A percentile compares a stretch with the other conserved stretches of the same genome.
Conservation (phyloP, 805 yeast species). For the Cyberlindnera maritima region DNA sequence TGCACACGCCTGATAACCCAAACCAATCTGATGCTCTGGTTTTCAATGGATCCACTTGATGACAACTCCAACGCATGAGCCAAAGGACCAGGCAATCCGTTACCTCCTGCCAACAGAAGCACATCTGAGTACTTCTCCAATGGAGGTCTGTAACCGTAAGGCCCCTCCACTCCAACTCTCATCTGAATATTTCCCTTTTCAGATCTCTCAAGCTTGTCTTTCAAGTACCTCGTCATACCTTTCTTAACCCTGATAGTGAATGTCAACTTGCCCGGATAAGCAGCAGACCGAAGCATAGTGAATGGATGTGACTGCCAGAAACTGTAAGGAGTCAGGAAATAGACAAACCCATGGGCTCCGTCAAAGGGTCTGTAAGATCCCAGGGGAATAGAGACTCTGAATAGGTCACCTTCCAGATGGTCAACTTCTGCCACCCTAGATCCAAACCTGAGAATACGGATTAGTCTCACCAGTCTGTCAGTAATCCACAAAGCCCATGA, state of each 20-base stretch:
- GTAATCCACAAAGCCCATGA: conserved; percentile 21
- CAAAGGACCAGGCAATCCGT: conserved; percentile 51
- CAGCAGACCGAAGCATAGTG: conserved; percentile 46
- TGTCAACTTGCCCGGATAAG: conserved; percentile 36
- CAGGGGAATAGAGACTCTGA: conserved; percentile 38
- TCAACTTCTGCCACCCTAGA: conserved; percentile 22
- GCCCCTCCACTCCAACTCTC: conserved; percentile 58
- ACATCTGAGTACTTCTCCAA: conserved; percentile 37
- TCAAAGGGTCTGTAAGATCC: conserved; percentile 58
- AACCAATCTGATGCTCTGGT: conserved; percentile 42
- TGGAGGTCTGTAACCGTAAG: conserved; percentile 51
- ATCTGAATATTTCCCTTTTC: too few species aligned
- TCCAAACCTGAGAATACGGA: conserved; percentile 30
- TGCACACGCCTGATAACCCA: conserved; percentile 62
- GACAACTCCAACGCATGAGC: conserved; percentile 36
- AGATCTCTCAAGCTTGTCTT: conserved; percentile 28
- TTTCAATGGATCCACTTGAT: conserved; percentile 19
- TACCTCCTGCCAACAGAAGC: conserved; percentile 48
- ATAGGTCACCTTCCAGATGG: conserved; percentile 38
- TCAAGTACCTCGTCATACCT: conserved; percentile 51
- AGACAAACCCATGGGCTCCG: conserved; percentile 56
- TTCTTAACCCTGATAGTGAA: conserved; percentile 50
- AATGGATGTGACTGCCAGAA: conserved; percentile 80
- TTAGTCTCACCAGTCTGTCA: conserved; percentile 48
- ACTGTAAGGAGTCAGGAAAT: conserved; percentile 47